These are phyloP conservation scores for Hyphodiscus sp. DNA, from an alignment of 2,329 filamentous ascomycete genomes.

Conservation along the genomic window DNA sequence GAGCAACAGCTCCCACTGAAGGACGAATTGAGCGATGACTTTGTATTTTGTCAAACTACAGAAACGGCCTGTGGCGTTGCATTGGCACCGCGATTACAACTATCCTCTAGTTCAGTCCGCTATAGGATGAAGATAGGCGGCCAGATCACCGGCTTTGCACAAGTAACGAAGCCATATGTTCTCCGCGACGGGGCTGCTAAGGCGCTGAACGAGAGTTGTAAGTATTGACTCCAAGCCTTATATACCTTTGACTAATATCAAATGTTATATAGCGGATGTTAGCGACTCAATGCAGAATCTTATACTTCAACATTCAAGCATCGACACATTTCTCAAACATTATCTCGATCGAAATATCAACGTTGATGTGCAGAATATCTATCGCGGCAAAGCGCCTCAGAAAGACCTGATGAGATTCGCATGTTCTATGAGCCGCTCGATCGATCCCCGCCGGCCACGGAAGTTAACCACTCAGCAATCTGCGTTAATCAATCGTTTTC, in stretches of 20 bases:
- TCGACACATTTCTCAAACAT: conserved; percentile 17
- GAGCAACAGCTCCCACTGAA: conserved; percentile 31
- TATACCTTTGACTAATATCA: background rate
- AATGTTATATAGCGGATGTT: conserved; percentile 7
- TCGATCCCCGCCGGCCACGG: conserved; percentile 19
- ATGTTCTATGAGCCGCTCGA: conserved; percentile 20
- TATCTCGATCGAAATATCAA: conserved; percentile 17
- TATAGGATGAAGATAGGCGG: conserved; percentile 27
- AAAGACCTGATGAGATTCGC: conserved; percentile 20
- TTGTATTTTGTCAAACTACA: conserved; percentile 26
- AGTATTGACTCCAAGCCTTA: conserved; percentile 12
- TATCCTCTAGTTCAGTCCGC: conserved; percentile 22
- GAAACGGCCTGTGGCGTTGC: conserved; percentile 19
- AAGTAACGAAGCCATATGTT: conserved; percentile 30
- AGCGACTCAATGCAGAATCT: conserved; percentile 17
- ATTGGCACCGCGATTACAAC: conserved; percentile 25
- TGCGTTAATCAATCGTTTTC: conserved; percentile 16
- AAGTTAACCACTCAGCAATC: conserved; percentile 21
- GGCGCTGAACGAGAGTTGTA: conserved; percentile 33
- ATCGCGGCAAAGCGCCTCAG: conserved; percentile 19
- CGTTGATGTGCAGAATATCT: conserved; percentile 15
- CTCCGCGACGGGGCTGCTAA: conserved; percentile 32
- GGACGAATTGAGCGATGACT: conserved; percentile 28
- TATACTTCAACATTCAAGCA: conserved; percentile 19
- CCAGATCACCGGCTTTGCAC: conserved; percentile 30